These are phyloP conservation scores for Telopea speciosissima DNA, from an alignment of 177 flowering plant genomes.

Conservation along the genomic window DNA sequence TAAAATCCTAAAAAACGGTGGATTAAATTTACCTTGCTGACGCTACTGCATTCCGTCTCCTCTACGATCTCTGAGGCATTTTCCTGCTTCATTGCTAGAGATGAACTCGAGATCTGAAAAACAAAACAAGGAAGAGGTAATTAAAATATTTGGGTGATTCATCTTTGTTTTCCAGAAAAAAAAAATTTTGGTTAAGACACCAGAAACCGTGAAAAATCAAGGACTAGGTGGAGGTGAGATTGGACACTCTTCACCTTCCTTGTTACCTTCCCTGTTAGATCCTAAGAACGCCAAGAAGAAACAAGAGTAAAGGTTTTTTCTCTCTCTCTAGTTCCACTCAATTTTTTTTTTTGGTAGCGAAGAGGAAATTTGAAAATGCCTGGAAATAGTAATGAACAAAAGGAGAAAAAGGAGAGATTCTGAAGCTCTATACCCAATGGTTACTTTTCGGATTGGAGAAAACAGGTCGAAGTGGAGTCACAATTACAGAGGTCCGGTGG, in stretches of 20 bases:
- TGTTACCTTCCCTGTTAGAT: not conserved
- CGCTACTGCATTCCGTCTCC: constrained; percentile 24
- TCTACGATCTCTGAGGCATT: constrained; percentile 15
- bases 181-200: not conserved
- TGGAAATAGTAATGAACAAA: too few species aligned
- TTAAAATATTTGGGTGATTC: not conserved
- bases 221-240: not conserved
- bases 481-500: not conserved
- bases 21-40: constrained; percentile 31
- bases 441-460: too few species aligned
- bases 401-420: not conserved
- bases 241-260: too few species aligned
- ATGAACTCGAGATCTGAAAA: constrained; percentile 17
- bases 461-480: not conserved
- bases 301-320: not conserved
- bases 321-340: not conserved
- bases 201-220: not conserved
- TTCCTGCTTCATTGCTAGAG: constrained; percentile 1
- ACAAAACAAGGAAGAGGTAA: not conserved
- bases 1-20: too few species aligned
- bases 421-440: not conserved
- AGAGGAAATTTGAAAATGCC: not conserved
- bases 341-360: not conserved
- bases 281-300: not conserved
- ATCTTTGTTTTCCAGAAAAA: not conserved